phyloP scores from a whole-genome alignment of 768 basidiomycete species.

The Boletus rubropictus region DNA sequence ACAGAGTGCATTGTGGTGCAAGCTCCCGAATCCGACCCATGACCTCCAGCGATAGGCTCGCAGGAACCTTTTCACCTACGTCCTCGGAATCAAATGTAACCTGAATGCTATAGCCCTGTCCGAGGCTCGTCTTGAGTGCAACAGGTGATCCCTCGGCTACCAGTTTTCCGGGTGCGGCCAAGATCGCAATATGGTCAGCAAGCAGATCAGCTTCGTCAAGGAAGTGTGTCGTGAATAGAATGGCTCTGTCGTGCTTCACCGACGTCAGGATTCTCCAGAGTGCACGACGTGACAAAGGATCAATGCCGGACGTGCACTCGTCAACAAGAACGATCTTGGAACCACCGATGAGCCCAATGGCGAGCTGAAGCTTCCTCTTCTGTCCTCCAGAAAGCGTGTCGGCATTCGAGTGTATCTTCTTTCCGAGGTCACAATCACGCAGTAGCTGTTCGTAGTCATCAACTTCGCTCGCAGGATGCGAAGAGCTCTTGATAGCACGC shows the following conservation, averaged over 20 bases:
- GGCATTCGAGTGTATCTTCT: conserved; percentile 63
- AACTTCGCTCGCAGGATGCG: conserved; percentile 32
- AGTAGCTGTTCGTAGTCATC: conserved; percentile 63
- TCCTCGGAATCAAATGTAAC: conserved; percentile 42
- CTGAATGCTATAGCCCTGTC: conserved; percentile 65
- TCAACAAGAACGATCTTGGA: conserved; percentile 63
- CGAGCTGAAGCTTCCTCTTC: conserved; percentile 79
- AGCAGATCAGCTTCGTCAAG: conserved; percentile 76
- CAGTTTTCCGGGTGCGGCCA: conserved; percentile 69
- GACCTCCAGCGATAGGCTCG: conserved; percentile 25
- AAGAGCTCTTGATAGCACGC: conserved; percentile 65
- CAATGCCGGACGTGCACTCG: conserved; percentile 76
- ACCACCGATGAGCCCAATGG: conserved; percentile 71
- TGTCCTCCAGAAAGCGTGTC: conserved; percentile 71
- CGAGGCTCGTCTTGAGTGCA: conserved; percentile 61
- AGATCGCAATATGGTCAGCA: conserved; percentile 68
- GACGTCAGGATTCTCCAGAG: conserved; percentile 71
- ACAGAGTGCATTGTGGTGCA: conserved; percentile 41
- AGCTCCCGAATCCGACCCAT: conserved; percentile 39
- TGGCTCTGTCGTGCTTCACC: conserved; percentile 58
- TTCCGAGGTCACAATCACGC: conserved; percentile 65
- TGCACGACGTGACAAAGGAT: conserved; percentile 72
- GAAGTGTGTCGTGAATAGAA: conserved; percentile 79
- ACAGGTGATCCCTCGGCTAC: conserved; percentile 73
- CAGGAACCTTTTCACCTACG: conserved; percentile 23